Evolutionary conservation across 306 rosid species (phyloP), one percentile per base, ranked within the genome.

Genomic region (Vigna unguiculata): DNA sequence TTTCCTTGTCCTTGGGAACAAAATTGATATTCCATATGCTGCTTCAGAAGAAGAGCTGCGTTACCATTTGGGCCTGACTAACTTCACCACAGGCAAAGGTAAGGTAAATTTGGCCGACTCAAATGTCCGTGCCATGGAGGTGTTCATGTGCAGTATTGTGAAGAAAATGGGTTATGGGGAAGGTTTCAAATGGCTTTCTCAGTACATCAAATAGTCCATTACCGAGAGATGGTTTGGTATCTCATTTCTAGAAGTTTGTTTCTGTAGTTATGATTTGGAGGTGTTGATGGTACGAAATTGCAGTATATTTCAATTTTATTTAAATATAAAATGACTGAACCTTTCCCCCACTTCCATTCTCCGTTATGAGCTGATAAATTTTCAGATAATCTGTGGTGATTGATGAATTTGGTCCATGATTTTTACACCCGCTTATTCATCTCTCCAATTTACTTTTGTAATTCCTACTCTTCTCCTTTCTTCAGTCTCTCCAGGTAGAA

Each of bases 161-260:
- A 82, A 91, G 82, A 93, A 93, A 85, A 93, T 93, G 97, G 97
- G 97, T 69, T 93, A 90, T 25, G 97, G 97, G 21, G 97, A 90
- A 53, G 97, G 96, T 46, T 90, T 93, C 93, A 90, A 87, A 80
- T 93, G 97, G 97, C 78, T 93, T 77, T 93, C 97, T 62, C 96
- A 89, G 85, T 93, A 93, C 80, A 93, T 93, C 80, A 90, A 90
- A 82, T 90, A 92, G 85, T 62, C 69, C 12, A 0, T 47, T 70
- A 51, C 64, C 59, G 60, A 73, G 66, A 65, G 75, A 82, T 76
- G 80, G 76, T 74, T 83, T 48, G 81, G 73, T 54, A 72, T 77
- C 87, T 60, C 76, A 16, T 69, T 48, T 71, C 52, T 73, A 61
- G 51, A 45, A 63, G 84, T 64, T 80, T 52, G 77, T 81, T 86